phyloP scores from a whole-genome alignment of 768 basidiomycete genomes.

The Leccinum variicolor region DNA sequence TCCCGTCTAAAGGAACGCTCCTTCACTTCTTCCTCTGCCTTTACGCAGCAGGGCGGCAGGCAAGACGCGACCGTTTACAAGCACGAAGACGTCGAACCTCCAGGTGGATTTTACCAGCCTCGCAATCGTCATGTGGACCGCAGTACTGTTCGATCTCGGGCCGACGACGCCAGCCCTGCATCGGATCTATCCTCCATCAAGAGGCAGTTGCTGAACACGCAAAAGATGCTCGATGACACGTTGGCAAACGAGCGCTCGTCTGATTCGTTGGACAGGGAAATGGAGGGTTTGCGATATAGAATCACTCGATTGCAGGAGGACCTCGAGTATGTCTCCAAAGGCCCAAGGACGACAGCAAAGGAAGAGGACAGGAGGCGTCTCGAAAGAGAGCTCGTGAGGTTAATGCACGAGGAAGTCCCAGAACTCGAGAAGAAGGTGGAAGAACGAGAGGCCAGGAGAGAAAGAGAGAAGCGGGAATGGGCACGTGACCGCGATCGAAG shows the following conservation, averaged over 20 bases:
- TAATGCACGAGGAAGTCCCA: constrained; percentile 91
- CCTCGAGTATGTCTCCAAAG: constrained; percentile 79
- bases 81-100: constrained; percentile 61
- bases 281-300: constrained; percentile 80
- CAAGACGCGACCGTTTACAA: constrained; percentile 93
- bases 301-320: constrained; percentile 89
- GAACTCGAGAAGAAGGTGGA: constrained; percentile 85
- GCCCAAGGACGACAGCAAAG: constrained; percentile 65
- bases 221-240: constrained; percentile 73
- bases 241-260: constrained; percentile 77
- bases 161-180: constrained; percentile 58
- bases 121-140: constrained; percentile 84
- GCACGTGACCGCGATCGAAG: constrained; percentile 74
- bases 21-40: constrained; percentile 53
- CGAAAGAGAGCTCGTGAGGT: constrained; percentile 79
- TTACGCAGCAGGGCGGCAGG: constrained; percentile 49
- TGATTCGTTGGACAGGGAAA: constrained; percentile 69
- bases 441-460: constrained; percentile 69
- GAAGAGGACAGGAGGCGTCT: constrained; percentile 84
- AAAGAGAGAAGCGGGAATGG: constrained; percentile 78
- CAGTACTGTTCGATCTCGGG: constrained; percentile 68
- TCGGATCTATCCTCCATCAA: constrained; percentile 86
- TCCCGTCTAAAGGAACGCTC: constrained; percentile 70
- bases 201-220: constrained; percentile 73
- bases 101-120: constrained; percentile 73